Evolutionary conservation across 179 eudicot species (phyloP).

Genomic region (Amaranthus tricolor): DNA sequence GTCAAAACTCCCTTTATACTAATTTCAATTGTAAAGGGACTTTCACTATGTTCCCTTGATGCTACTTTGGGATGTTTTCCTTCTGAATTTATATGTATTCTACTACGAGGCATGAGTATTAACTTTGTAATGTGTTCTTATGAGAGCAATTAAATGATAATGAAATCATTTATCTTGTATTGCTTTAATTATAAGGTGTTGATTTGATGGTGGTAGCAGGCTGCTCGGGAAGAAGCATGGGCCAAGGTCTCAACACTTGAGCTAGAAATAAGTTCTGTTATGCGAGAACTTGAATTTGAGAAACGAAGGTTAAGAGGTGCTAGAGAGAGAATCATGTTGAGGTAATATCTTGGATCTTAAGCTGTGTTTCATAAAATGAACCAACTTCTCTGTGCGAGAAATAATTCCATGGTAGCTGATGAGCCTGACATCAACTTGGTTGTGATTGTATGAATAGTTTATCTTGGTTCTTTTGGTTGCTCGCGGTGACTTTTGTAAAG

Average conservation of each 20-base stretch:
- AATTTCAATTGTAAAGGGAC: background rate
- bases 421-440: background rate
- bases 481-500: too few relatives aligned
- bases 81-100: background rate
- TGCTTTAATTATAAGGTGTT: conserved; percentile 36
- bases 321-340: conserved; percentile 88
- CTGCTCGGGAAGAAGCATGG: conserved; percentile 99
- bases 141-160: background rate
- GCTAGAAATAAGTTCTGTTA: conserved; percentile 82
- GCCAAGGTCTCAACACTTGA: conserved; percentile 94
- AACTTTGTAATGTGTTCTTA: background rate
- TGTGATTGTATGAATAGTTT: background rate
- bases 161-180: background rate
- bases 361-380: background rate
- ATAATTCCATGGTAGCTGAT: background rate
- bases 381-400: background rate
- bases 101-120: background rate
- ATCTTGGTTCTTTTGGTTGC: background rate
- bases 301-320: conserved; percentile 78
- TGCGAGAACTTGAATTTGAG: conserved; percentile 90
- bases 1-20: background rate
- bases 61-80: background rate
- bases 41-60: background rate
- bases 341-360: conserved; percentile 45
- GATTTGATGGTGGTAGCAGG: conserved; percentile 84